A percentile compares a stretch with the other conserved stretches of the same genome.
Conservation (phyloP, 495 filamentous ascomycete genomes). For the Hyaloscypha variabilis region DNA sequence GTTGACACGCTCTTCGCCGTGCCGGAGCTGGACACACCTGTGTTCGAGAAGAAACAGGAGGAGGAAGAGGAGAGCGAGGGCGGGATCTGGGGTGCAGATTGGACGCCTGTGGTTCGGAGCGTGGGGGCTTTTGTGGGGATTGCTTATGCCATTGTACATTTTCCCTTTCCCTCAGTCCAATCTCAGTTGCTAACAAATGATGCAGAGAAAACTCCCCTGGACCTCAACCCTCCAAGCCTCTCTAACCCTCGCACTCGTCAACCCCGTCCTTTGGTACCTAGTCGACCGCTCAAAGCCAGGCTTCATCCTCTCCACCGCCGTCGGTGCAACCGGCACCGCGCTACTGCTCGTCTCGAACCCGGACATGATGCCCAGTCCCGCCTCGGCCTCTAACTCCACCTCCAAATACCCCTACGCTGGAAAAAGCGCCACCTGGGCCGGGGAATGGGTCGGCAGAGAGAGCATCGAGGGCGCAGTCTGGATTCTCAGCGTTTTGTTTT, state of each 20-base stretch:
- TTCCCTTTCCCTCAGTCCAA: constrained; percentile 2
- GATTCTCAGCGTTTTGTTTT: constrained; percentile 92
- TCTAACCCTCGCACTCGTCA: constrained; percentile 85
- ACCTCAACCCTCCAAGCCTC: constrained; percentile 92
- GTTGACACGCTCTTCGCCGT: constrained; percentile 66
- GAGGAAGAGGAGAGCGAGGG: constrained; percentile 23
- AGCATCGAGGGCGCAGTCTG: constrained; percentile 80
- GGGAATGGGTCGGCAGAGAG: constrained; percentile 67
- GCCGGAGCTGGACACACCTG: background rate
- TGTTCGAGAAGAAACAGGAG: constrained; percentile 37
- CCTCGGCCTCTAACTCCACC: constrained; percentile 23
- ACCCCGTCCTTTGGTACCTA: constrained; percentile 94
- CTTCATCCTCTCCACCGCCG: constrained; percentile 44
- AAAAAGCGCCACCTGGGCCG: constrained; percentile 34
- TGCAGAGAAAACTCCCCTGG: constrained; percentile 84
- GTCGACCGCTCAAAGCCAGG: constrained; percentile 87
- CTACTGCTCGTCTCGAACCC: constrained; percentile 73
- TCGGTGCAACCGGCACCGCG: constrained; percentile 66
- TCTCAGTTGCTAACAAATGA: constrained; percentile 18
- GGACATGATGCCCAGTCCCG: constrained; percentile 71
- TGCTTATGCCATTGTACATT: constrained; percentile 89
- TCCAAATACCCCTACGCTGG: background rate
- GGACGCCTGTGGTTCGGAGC: constrained; percentile 81
- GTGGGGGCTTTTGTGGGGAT: constrained; percentile 95
- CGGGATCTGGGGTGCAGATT: constrained; percentile 54